phyloP scores from a whole-genome alignment of 83 land plant species.

The Picea abies region DNA sequence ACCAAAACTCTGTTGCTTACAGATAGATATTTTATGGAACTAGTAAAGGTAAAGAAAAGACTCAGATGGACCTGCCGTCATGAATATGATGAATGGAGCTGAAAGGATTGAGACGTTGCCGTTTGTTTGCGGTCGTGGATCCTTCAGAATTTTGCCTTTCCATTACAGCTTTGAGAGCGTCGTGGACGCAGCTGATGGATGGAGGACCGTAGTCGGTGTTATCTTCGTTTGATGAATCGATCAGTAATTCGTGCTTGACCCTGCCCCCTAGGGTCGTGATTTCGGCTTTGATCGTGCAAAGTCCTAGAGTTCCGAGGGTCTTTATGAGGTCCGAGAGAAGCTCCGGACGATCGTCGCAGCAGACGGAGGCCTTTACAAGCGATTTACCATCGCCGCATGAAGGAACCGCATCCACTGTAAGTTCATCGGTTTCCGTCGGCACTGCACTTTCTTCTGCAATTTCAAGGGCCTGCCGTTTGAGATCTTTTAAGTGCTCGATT shows the following conservation, averaged over 20 bases:
- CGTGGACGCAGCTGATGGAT: conserved; percentile 51
- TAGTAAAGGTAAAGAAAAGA: too few relatives aligned
- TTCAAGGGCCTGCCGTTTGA: conserved; percentile 74
- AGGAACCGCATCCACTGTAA: conserved; percentile 49
- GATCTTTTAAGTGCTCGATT: conserved; percentile 79
- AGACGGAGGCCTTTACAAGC: conserved; percentile 69
- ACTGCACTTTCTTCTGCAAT: conserved; percentile 65
- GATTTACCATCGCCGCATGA: conserved; percentile 43
- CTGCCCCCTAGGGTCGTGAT: conserved; percentile 88
- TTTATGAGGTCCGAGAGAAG: conserved; percentile 81
- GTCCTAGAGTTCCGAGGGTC: conserved; percentile 57
- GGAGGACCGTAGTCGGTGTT: conserved; percentile 28
- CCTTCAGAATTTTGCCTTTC: conserved; percentile 46
- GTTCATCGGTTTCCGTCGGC: conserved; percentile 75
- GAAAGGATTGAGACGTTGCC: conserved; percentile 44
- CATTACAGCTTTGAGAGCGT: conserved; percentile 65
- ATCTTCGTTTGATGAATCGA: conserved; percentile 42
- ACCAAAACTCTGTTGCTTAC: too few relatives aligned
- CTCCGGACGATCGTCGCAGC: conserved; percentile 85
- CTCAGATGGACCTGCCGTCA: conserved; percentile 32
- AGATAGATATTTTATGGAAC: too few relatives aligned
- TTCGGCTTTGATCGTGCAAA: conserved; percentile 75
- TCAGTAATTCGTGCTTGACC: conserved; percentile 62
- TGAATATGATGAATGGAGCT: conserved; percentile 30
- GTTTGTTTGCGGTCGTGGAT: conserved; percentile 47